Percentiles rank a stretch among this genome's conserved stretches.
phyloP scores from a whole-genome alignment of 2,329 filamentous ascomycete species.

The Colletotrichum sp. region DNA sequence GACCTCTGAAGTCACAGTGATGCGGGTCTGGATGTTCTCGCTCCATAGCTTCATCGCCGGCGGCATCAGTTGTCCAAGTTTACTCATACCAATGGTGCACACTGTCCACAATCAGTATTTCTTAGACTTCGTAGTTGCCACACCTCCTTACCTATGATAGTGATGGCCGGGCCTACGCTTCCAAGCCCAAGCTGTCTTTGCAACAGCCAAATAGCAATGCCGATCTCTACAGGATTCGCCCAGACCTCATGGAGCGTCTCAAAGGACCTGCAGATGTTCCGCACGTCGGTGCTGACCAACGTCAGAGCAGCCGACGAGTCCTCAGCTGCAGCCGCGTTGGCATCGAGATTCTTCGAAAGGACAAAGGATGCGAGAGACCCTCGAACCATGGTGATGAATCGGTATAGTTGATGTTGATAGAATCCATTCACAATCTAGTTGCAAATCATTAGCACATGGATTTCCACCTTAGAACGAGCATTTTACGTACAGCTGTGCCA shows the following conservation, averaged over 20 bases:
- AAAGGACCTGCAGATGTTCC: slow-evolving; percentile 28
- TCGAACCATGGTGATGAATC: slow-evolving; percentile 21
- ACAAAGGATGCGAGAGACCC: slow-evolving; percentile 4
- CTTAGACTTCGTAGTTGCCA: not conserved
- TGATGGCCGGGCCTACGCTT: slow-evolving; percentile 35
- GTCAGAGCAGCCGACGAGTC: slow-evolving; percentile 20
- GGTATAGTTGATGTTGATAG: slow-evolving; percentile 36
- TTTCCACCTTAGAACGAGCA: too few relatives aligned
- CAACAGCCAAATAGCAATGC: slow-evolving; percentile 34
- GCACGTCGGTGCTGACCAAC: slow-evolving; percentile 28
- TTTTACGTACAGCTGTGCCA: slow-evolving; percentile 30
- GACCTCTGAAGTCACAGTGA: slow-evolving; percentile 31
- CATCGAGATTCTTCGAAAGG: not conserved
- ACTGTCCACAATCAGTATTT: slow-evolving; percentile 2
- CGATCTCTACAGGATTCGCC: slow-evolving; percentile 34
- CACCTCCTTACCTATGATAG: slow-evolving; percentile 28
- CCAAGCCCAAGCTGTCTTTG: slow-evolving; percentile 35
- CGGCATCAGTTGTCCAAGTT: slow-evolving; percentile 29
- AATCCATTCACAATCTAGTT: slow-evolving; percentile 28
- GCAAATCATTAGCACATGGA: not conserved
- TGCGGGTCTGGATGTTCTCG: slow-evolving; percentile 32
- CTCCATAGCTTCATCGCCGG: slow-evolving; percentile 31
- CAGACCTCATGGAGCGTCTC: slow-evolving; percentile 29
- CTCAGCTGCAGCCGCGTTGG: not conserved
- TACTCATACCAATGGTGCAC: slow-evolving; percentile 28